These are phyloP conservation scores for Sporothrix inflata DNA, from an alignment of 2,329 filamentous ascomycete genomes.

Conservation along the genomic window DNA sequence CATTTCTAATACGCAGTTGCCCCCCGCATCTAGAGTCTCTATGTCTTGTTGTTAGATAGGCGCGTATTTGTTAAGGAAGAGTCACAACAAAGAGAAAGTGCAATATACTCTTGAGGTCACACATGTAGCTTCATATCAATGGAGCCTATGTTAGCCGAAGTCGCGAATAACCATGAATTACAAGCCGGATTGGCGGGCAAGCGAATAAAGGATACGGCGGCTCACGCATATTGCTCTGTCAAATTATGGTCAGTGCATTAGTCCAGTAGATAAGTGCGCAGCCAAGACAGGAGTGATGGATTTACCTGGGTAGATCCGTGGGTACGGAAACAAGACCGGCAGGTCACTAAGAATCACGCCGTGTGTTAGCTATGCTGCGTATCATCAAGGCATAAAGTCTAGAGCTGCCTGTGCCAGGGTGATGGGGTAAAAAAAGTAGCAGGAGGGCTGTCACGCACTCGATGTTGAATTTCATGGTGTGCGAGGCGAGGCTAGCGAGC, in stretches of 20 bases:
- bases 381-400: neutral
- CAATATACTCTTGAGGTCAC: slow-evolving; percentile 57
- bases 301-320: slow-evolving; percentile 53
- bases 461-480: slow-evolving; percentile 55
- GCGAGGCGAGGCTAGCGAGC: neutral
- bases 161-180: neutral
- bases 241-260: neutral
- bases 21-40: slow-evolving; percentile 86
- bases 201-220: neutral
- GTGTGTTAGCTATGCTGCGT: neutral
- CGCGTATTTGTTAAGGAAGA: too few species aligned
- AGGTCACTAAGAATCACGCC: slow-evolving; percentile 49
- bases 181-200: neutral
- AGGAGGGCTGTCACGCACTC: slow-evolving; percentile 45
- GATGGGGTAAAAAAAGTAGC: neutral
- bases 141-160: slow-evolving; percentile 4
- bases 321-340: slow-evolving; percentile 62
- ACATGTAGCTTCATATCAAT: slow-evolving; percentile 54
- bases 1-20: slow-evolving; percentile 98
- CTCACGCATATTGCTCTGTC: slow-evolving; percentile 57
- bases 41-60: slow-evolving; percentile 24
- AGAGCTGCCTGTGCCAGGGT: neutral
- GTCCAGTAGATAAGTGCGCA: too few species aligned
- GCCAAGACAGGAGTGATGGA: neutral
- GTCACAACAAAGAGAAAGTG: neutral